phyloP scores from a whole-genome alignment of 2,329 filamentous ascomycete species.

The Calonectria fujianensis region DNA sequence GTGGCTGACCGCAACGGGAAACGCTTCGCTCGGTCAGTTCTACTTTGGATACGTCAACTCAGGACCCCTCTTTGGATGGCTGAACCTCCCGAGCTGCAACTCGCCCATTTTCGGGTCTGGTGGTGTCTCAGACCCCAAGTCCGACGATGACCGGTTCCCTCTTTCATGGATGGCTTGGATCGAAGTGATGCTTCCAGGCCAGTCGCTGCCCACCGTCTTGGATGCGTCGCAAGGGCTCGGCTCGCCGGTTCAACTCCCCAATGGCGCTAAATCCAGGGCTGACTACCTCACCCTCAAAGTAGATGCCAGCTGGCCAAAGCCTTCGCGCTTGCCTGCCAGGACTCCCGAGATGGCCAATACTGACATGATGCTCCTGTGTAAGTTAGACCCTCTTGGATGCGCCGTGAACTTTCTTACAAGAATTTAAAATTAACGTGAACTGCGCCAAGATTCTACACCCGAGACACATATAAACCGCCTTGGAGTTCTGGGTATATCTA shows the following conservation, averaged over 20 bases:
- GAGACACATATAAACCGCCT: not conserved
- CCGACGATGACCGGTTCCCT: not conserved
- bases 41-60: not conserved
- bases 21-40: not conserved
- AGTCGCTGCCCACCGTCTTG: not conserved
- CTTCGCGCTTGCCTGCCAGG: not conserved
- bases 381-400: not conserved
- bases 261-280: not conserved
- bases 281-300: not conserved
- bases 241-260: not conserved
- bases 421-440: not conserved
- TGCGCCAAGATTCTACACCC: not conserved
- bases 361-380: not conserved
- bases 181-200: not conserved
- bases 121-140: not conserved
- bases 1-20: not conserved
- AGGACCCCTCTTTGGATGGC: not conserved
- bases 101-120: not conserved
- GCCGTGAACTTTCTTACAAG: not conserved
- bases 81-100: not conserved
- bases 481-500: not conserved
- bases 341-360: not conserved
- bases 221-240: not conserved
- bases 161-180: conserved; percentile 5
- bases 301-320: not conserved